Conservation (phyloP, 768 basidiomycete genomes). For the Daedalea quercina region DNA sequence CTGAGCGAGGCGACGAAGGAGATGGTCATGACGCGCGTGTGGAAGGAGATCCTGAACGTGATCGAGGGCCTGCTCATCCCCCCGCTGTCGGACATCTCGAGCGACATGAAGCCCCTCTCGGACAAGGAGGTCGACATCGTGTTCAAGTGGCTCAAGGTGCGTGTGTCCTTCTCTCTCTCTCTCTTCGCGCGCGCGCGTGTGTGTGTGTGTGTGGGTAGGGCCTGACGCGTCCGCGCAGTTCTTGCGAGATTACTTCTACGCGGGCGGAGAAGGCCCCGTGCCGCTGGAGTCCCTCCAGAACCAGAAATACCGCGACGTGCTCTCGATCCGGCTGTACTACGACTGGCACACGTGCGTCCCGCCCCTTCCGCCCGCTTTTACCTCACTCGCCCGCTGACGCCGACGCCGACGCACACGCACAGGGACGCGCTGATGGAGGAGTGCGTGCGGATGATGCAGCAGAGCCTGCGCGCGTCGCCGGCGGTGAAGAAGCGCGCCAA, state of each 20-base stretch:
- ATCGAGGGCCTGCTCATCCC: constrained; percentile 89
- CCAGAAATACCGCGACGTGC: constrained; percentile 87
- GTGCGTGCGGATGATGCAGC: constrained; percentile 93
- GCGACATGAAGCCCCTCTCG: constrained; percentile 85
- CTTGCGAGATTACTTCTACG: constrained; percentile 91
- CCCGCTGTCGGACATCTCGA: constrained; percentile 75
- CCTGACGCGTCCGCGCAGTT: constrained; percentile 46
- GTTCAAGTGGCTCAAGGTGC: constrained; percentile 96
- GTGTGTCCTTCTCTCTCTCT: too few relatives aligned
- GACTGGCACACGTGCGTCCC: constrained; percentile 84
- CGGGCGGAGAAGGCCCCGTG: constrained; percentile 87
- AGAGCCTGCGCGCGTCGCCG: constrained; percentile 66
- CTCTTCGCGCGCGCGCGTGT: background rate
- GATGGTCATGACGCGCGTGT: constrained; percentile 87
- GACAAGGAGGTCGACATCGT: constrained; percentile 98
- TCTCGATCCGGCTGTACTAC: constrained; percentile 90
- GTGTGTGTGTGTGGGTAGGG: constrained; percentile 1
- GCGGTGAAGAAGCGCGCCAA: constrained; percentile 85
- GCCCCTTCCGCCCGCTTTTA: background rate
- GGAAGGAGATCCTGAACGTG: constrained; percentile 90
- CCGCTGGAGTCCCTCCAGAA: constrained; percentile 84
- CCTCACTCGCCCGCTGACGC: background rate
- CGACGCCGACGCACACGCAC: background rate
- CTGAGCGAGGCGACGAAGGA: constrained; percentile 81
- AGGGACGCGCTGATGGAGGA: constrained; percentile 89